Evolutionary conservation across 495 filamentous ascomycete genomes (phyloP).

Genomic region (Tuber aestivum): DNA sequence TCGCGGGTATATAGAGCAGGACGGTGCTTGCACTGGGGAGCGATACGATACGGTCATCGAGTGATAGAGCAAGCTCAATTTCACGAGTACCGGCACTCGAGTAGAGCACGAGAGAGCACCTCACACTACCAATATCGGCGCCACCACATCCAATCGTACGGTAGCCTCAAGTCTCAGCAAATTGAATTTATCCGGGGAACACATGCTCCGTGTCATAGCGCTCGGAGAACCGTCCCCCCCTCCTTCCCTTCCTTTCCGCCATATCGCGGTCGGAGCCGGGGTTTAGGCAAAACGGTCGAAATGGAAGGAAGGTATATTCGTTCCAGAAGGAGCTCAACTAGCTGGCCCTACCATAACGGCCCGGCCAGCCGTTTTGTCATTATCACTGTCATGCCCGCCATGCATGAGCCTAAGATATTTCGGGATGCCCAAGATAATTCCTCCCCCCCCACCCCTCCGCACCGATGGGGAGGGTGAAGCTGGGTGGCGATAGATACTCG

Average conservation of each 20-base stretch:
- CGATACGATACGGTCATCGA: neutral
- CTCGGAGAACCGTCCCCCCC: neutral
- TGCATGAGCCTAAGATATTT: neutral
- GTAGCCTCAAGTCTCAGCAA: neutral
- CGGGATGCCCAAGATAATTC: neutral
- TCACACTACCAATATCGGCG: neutral
- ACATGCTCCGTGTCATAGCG: neutral
- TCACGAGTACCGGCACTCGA: too few species aligned
- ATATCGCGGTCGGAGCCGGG: neutral
- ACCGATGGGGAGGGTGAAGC: neutral
- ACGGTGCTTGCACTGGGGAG: neutral
- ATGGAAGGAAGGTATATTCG: neutral
- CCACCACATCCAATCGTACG: neutral
- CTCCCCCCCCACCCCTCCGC: neutral
- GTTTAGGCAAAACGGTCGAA: neutral
- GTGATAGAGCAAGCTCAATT: neutral
- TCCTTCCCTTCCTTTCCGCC: neutral
- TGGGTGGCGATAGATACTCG: neutral
- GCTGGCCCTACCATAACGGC: neutral
- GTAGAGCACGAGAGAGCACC: neutral
- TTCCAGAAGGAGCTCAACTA: neutral
- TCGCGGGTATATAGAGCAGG: neutral
- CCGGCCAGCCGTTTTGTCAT: neutral
- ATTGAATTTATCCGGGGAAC: neutral
- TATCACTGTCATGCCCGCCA: neutral